Base-by-base conservation (phyloP, 1,139 yeast genomes). In the Scheffersomyces stambukii region DNA sequence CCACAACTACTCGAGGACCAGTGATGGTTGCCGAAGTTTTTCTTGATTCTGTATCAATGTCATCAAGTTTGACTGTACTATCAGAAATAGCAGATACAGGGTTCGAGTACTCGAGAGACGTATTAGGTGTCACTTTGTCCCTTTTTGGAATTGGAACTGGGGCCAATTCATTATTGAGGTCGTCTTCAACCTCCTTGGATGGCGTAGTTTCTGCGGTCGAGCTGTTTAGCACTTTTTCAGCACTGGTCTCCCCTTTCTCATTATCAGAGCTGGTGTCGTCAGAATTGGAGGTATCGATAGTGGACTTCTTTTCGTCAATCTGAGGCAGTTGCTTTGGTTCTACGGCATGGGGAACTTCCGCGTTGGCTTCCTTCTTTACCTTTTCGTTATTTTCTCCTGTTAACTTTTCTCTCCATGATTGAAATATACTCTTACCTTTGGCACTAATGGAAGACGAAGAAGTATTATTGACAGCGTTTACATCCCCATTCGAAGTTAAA, bases 191-290 rank as follows among this genome's bases (percentile, higher is more conserved):
- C 17, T 53, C 57, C 27, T 50, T 54, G 2, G 58, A 45, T 11
- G 61, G 61, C 1, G 61, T 53, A 4, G 62, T 55, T 40, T 56
- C 61, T 5, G 60, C 60, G 7, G 60, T 55, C n/a, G n/a, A n/a
- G n/a, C n/a, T n/a, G 4, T 27, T 29, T 12, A 29, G 16, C 6
- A 29, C n/a, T 16, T 25, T 19, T 14, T 25, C 28, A 25, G 21
- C 21, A 6, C 15, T 16, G 4, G 44, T 38, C 13, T 43, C 50
- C n/a, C 31, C 38, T 19, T 41, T 42, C 7, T 52, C 56, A 28
- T 40, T 40, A 27, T 52, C 52, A 9, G 50, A 40, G 21, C 36
- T 21, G 3, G 33, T 33, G 11, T 28, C 31, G 30, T 35, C 32
- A 5, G 35, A 27, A 15, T 20, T 23, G 11, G 26, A 17, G 14